Base-by-base conservation (phyloP, 2,329 filamentous ascomycete genomes). In the Hymenoscyphus fraxineus region DNA sequence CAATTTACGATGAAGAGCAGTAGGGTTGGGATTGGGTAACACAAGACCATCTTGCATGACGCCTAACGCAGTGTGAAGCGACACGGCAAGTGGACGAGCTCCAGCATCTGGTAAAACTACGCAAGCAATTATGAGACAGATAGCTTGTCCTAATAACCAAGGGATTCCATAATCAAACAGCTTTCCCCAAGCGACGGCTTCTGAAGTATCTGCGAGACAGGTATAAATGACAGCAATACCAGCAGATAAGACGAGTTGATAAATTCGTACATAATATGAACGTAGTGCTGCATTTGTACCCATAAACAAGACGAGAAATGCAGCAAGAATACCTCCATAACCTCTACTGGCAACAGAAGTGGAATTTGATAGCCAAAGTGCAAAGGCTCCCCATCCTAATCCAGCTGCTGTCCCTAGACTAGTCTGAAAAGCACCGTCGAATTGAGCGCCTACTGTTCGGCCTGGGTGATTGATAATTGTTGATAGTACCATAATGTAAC, bases 381-480 rank as follows among this genome's bases (percentile, higher is more conserved):
- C 84, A 58, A 86, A 77, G 7, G 79, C 77, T 2, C 84, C 85
- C 81, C 84, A 85, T 13, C 79, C 83, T 7, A 87, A 72, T 1
- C 85, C 85, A 38, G 79, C 77, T 5, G 80, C 80, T 0, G 82
- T 82, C 2, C 85, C 85, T 6, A 83, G 38, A n/a, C 79, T 81
- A 5, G 83, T 86, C 22, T 83, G 73, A 54, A 84, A 63, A 3
- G 80, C 74, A 1, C 85, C 85, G 70, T 87, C 85, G 27, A 87
- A 72, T 68, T 87, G 84, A 13, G 83, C 80, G 6, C 85, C 85
- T 60, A 86, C 69, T 1, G 82, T 81, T 44, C 85, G 78, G 27
- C 81, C 83, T 2, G 85, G 79, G 68, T 87, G 85, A 64, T 86
- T 87, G 56, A 87, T 69, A 22, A 86, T 79, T n/a, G 81, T 77